phyloP scores from a whole-genome alignment of 2,329 filamentous ascomycete genomes.

The Onygenales sp. region DNA sequence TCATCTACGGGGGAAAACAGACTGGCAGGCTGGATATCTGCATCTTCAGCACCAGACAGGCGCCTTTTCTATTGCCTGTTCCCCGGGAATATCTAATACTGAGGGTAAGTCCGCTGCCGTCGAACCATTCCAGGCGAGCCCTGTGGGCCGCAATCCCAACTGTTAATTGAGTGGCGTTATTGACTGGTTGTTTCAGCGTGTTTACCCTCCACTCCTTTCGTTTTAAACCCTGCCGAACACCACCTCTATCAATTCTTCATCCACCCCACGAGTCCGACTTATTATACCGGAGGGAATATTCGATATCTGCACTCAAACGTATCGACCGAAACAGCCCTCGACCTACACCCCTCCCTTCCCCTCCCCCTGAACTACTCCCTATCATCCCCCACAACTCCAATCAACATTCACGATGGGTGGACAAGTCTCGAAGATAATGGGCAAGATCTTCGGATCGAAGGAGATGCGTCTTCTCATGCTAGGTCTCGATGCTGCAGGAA shows the following conservation, averaged over 20 bases:
- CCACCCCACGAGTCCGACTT: background rate
- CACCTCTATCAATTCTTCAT: background rate
- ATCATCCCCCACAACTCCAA: background rate
- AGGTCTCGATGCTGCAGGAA: conserved; percentile 93
- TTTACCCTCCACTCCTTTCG: background rate
- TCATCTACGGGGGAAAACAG: background rate
- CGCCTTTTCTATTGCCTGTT: background rate
- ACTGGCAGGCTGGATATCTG: background rate
- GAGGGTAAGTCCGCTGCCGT: background rate
- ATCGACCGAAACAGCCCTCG: background rate
- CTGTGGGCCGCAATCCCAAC: background rate
- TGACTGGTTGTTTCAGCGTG: conserved; percentile 1
- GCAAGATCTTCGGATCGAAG: conserved; percentile 98
- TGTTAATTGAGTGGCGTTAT: background rate
- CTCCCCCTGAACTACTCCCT: background rate
- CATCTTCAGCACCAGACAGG: background rate
- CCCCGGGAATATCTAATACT: background rate
- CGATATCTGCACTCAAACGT: background rate
- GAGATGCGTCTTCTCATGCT: conserved; percentile 99
- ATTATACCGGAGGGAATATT: background rate
- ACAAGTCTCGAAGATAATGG: conserved; percentile 90
- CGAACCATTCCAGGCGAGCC: background rate
- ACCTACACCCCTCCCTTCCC: background rate
- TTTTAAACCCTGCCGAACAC: background rate
- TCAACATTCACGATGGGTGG: conserved; percentile 64